Conservation (phyloP, 2,329 filamentous ascomycete species). For the Cladosporium sp. region DNA sequence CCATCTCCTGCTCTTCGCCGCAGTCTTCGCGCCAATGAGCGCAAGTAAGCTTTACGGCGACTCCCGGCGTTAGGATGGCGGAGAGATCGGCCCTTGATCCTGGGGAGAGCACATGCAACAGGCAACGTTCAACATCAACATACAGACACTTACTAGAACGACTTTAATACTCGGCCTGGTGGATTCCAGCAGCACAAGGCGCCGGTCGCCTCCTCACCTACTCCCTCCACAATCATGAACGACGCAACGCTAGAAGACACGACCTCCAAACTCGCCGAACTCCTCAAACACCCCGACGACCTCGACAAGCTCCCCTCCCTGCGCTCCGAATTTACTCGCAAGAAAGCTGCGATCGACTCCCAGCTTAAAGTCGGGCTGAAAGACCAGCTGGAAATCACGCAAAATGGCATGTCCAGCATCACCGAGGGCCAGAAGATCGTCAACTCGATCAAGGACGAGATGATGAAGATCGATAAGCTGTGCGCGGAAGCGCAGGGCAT, state of each 20-base stretch:
- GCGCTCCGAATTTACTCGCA: constrained; percentile 90
- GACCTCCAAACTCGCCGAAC: constrained; percentile 74
- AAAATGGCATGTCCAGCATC: constrained; percentile 87
- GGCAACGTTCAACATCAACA: constrained; percentile 12
- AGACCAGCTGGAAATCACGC: constrained; percentile 92
- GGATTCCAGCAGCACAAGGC: not conserved
- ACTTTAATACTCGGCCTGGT: not conserved
- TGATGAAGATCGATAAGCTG: constrained; percentile 97
- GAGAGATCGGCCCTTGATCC: constrained; percentile 16
- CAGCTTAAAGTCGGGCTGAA: constrained; percentile 85
- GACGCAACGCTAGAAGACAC: constrained; percentile 36
- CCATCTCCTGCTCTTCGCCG: constrained; percentile 14
- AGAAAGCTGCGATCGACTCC: constrained; percentile 87
- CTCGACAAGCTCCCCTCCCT: constrained; percentile 91
- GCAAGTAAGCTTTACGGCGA: constrained; percentile 17
- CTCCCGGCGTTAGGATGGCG: not conserved
- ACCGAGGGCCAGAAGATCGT: constrained; percentile 89
- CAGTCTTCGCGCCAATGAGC: constrained; percentile 1
- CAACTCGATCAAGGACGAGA: constrained; percentile 92
- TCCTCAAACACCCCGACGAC: constrained; percentile 93
- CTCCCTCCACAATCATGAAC: constrained; percentile 31
- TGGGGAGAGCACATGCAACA: constrained; percentile 16
- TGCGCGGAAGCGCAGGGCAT: constrained; percentile 97
- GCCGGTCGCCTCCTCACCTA: constrained; percentile 12
- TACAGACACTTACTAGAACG: not conserved